phyloP scores from a whole-genome alignment of 2,329 filamentous ascomycete species.

The Cladobotryum mycophilum region DNA sequence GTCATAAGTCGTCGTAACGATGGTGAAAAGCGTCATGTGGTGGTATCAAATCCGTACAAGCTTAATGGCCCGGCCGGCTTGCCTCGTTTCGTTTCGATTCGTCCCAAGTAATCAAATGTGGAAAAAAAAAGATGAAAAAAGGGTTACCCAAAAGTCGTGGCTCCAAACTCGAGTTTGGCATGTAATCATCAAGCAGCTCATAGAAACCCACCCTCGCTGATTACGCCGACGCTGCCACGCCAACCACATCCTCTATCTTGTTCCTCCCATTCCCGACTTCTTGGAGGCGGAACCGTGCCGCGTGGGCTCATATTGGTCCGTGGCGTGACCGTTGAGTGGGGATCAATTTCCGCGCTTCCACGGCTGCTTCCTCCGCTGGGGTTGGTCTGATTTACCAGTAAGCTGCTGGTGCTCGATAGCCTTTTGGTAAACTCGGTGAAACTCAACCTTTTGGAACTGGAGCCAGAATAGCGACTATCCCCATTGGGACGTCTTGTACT shows the following conservation, averaged over 20 bases:
- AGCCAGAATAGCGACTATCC: slow-evolving; percentile 47
- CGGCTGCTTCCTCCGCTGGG: slow-evolving; percentile 42
- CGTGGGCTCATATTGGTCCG: slow-evolving; percentile 38
- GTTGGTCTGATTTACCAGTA: slow-evolving; percentile 54
- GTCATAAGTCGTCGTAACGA: slow-evolving; percentile 12
- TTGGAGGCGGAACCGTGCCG: slow-evolving; percentile 25
- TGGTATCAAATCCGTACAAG: slow-evolving; percentile 6
- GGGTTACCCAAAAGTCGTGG: neutral
- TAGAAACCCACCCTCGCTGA: slow-evolving; percentile 51
- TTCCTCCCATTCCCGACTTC: slow-evolving; percentile 29
- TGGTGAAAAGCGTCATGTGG: slow-evolving; percentile 8
- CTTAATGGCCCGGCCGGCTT: slow-evolving; percentile 4
- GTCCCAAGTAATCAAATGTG: neutral
- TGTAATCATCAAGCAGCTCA: slow-evolving; percentile 20
- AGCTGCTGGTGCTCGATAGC: slow-evolving; percentile 54
- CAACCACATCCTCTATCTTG: slow-evolving; percentile 46
- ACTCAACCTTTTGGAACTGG: slow-evolving; percentile 52
- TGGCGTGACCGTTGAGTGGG: slow-evolving; percentile 30
- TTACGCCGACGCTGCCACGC: slow-evolving; percentile 51
- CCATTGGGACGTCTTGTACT: slow-evolving; percentile 17
- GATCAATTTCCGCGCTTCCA: slow-evolving; percentile 40
- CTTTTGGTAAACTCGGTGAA: slow-evolving; percentile 57
- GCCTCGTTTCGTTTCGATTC: neutral
- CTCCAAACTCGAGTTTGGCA: neutral
- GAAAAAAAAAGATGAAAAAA: neutral